These are phyloP conservation scores for Davidsoniella virescens DNA, from an alignment of 2,329 filamentous ascomycete species.

Conservation along the genomic window DNA sequence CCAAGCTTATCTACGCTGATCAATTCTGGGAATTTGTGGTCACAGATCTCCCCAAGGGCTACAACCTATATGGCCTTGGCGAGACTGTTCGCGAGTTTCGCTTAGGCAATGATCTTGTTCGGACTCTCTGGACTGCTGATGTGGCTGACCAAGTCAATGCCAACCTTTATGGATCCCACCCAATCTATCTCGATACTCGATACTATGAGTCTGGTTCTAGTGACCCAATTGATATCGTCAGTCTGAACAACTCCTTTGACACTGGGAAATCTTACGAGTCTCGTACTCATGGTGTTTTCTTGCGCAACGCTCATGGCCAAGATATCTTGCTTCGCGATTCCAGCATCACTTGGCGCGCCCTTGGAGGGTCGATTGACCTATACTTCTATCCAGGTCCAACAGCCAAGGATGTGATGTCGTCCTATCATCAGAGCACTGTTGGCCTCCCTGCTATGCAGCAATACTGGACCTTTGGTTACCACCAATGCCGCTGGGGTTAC, in stretches of 20 bases:
- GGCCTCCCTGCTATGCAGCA: constrained; percentile 64
- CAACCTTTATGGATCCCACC: constrained; percentile 63
- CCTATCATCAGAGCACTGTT: constrained; percentile 50
- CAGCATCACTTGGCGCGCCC: constrained; percentile 53
- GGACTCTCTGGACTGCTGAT: constrained; percentile 48
- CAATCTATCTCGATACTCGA: constrained; percentile 64
- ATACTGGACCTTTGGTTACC: constrained; percentile 68
- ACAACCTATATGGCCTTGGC: constrained; percentile 61
- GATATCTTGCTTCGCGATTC: constrained; percentile 49
- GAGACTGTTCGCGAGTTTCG: constrained; percentile 56
- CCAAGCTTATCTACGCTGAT: constrained; percentile 53
- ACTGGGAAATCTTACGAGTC: constrained; percentile 41
- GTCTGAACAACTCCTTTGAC: constrained; percentile 18
- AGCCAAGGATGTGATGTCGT: constrained; percentile 49
- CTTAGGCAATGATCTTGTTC: constrained; percentile 56
- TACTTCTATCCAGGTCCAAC: constrained; percentile 65
- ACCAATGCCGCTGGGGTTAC: constrained; percentile 66
- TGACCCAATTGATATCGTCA: constrained; percentile 33
- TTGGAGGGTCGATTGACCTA: constrained; percentile 64
- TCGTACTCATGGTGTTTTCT: constrained; percentile 60
- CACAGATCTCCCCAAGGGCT: constrained; percentile 48
- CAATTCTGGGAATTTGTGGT: constrained; percentile 58
- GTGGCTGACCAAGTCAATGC: constrained; percentile 45
- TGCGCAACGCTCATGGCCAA: constrained; percentile 61
- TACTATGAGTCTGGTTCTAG: constrained; percentile 44